Conservation (phyloP, 2,329 filamentous ascomycete species). For the Neurospora sp. region DNA sequence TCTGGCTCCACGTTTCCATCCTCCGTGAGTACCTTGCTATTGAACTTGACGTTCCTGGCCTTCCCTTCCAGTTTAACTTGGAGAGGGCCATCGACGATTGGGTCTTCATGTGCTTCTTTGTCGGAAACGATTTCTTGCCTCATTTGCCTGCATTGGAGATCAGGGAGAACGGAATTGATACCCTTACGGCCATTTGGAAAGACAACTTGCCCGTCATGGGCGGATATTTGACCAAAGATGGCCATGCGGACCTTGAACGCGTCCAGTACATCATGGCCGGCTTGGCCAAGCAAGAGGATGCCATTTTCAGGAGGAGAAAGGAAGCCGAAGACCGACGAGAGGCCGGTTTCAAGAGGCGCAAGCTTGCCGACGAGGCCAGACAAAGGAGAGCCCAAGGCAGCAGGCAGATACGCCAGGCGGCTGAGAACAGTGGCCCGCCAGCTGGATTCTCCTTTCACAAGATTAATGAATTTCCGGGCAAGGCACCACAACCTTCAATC, state of each 20-base stretch:
- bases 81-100: constrained; percentile 97
- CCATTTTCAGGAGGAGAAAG: constrained; percentile 81
- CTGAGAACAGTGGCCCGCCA: constrained; percentile 13
- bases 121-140: constrained; percentile 96
- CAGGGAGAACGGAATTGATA: constrained; percentile 93
- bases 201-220: constrained; percentile 87
- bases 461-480: constrained; percentile 42
- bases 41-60: constrained; percentile 73
- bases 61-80: constrained; percentile 84
- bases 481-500: constrained; percentile 42
- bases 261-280: constrained; percentile 84
- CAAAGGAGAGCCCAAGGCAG: constrained; percentile 20
- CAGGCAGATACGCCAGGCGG: constrained; percentile 17
- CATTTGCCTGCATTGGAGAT: constrained; percentile 97
- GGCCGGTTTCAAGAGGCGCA: constrained; percentile 69
- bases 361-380: constrained; percentile 53
- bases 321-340: constrained; percentile 78
- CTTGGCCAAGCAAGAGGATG: constrained; percentile 84
- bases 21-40: constrained; percentile 87
- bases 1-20: constrained; percentile 92
- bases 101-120: constrained; percentile 98
- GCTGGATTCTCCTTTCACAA: constrained; percentile 20
- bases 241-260: constrained; percentile 75
- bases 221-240: constrained; percentile 93
- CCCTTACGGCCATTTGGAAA: constrained; percentile 91